phyloP scores from a whole-genome alignment of 225 moss, liverwort and hornwort genomes.

The Antitrichia curtipendula region DNA sequence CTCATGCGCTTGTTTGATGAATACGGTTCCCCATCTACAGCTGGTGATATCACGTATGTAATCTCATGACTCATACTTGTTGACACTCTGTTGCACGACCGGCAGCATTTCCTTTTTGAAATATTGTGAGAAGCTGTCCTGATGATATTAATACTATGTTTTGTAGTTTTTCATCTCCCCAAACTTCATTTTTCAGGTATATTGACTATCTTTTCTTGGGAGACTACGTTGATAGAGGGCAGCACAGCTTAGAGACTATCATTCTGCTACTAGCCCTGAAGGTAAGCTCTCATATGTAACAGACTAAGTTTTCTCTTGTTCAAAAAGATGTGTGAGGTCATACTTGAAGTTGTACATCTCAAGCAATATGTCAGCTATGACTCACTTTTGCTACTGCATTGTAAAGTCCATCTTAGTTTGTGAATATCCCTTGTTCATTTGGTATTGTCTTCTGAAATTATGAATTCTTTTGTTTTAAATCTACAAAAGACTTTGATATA shows the following conservation, averaged over 20 bases:
- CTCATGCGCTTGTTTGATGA: conserved; percentile 69
- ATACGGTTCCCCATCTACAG: conserved; percentile 63
- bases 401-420: neutral
- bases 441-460: neutral
- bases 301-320: neutral
- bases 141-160: neutral
- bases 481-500: neutral
- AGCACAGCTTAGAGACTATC: conserved; percentile 94
- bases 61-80: neutral
- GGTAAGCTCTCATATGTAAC: conserved; percentile 21
- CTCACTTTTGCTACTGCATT: neutral
- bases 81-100: neutral
- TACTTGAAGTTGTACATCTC: neutral
- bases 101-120: neutral
- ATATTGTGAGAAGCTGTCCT: neutral
- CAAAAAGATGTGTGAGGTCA: neutral
- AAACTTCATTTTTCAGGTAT: conserved; percentile 26
- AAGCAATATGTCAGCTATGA: neutral
- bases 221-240: conserved; percentile 93
- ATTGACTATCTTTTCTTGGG: conserved; percentile 97
- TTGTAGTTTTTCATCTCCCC: neutral
- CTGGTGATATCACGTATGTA: conserved; percentile 56
- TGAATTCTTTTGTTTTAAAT: neutral
- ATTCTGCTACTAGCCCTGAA: conserved; percentile 78
- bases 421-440: neutral